Base-by-base conservation (phyloP, 352 stramenopile genomes). In the Salisapilia sapeloensis region DNA sequence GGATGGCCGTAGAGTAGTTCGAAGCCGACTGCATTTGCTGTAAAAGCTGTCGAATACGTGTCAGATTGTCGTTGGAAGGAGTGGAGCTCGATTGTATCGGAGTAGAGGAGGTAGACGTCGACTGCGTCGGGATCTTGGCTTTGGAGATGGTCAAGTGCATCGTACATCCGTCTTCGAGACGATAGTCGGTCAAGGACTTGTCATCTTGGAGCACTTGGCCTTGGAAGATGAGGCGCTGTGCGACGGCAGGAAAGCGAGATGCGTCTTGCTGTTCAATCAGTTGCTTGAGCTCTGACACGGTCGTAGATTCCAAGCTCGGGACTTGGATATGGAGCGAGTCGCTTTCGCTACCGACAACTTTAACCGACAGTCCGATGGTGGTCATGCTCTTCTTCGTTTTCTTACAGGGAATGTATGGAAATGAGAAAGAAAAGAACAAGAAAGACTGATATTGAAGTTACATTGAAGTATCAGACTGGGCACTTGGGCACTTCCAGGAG, bases 161-260 rank as follows among this genome's bases (percentile, higher is more conserved):
- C 17, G 71, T 69, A 40, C 70, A 78, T 23, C 63, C 75, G 1
- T 49, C 38, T 2, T 31, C 33, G 37, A 90, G 57, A 44, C 56
- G 48, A 55, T 90, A 90, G 11, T 72, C 70, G 38, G 42, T 42
- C 38, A 90, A 42, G 7, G 49, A 30, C 32, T 77, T 72, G 29
- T 57, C 64, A 47, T 90, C 52, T 46, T 86, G 62, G 17, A 90
- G 45, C 50, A 90, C 82, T 41, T 84, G 70, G 12, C 74, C 74
- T 43, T 90, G 70, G 48, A 90, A 90, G 38, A 90, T 90, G 24
- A 90, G 52, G 7, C 74, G 74, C 54, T 90, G 74, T 12, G 66
- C 63, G 14, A 53, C 49, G 9, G 72, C 53, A 2, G 69, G 66
- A 40, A 78, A 89, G 14, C 60, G 66, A 29, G 33, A 38, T 21